Evolutionary conservation across 441 rosid genomes (phyloP), one percentile per base, ranked within the genome.

Genomic region (Arabidopsis lyrata): DNA sequence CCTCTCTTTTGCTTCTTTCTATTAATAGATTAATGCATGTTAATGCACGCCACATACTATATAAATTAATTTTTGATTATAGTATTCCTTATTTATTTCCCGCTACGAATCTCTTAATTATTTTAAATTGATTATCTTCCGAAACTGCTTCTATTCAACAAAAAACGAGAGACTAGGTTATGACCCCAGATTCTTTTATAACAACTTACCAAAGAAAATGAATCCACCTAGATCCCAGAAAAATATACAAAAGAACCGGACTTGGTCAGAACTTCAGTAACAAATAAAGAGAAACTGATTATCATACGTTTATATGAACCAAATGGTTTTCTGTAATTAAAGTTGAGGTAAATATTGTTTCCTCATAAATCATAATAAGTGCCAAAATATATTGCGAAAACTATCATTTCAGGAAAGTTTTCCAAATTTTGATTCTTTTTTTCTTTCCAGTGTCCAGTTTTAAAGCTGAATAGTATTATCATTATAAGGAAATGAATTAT

Each of bases 11-110:
- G n/a, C 45, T 48, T 18, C 1, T 27, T 27, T 73, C 58, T 45
- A 73, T 42, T n/a, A 44, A 6, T 55, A 55, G 35, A 65, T 27
- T 56, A 56, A 16, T 13, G 50, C 77, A 73, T 57, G 39, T 27
- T 55, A 56, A 16, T 8, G 50, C 77, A 73, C 64, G 41, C 63
- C 77, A 47, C 47, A 44, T 56, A 47, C 34, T 29, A 20, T 4
- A 20, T 41, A 62, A 62, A 18, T 53, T 72, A 2, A 41, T 32
- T 11, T 8, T 50, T 29, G 5, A 70, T 50, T 49, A 6, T 27
- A n/a, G 8, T 16, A 29, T 45, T 8, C 39, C 44, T 55, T 42
- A 18, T 31, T 1, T 11, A 8, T 12, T 49, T 13, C 59, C 68
- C 61, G 4, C 39, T 24, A 27, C 45, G 60, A 53, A 38, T 29